Base-by-base conservation (phyloP, 2,329 filamentous ascomycete genomes). In the Nannizziopsis arthrosporioides region DNA sequence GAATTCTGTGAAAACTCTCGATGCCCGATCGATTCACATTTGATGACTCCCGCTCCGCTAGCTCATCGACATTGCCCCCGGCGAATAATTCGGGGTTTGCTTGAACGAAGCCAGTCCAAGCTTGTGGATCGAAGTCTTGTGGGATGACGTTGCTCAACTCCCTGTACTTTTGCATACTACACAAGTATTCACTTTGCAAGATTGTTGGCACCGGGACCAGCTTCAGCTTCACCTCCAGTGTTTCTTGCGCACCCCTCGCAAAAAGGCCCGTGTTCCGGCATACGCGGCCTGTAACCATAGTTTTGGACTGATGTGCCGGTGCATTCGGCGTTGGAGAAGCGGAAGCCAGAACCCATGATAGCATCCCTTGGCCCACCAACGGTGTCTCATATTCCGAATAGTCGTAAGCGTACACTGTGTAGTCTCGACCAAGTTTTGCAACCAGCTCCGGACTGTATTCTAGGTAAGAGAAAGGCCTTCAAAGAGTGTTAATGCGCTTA, bases 391-490 rank as follows among this genome's bases (percentile, higher is more conserved):
- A 85, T 68, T 98, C 92, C 10, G 92, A 95, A 65, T 90, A 96
- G 66, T 98, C 92, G 70, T 87, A 86, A 27, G 90, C 88, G 67
- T 98, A 98, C 49, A 98, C 81, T n/a, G 88, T 92, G 68, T 92
- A 98, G 68, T 98, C 89, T 65, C 78, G 69, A 68, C 83, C 74
- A 51, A 82, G 63, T 72, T 83, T 73, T 61, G 79, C 78, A 41
- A 88, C 72, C 40, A 98, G 76, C 68, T 98, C 92, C 34, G 92
- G 92, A 62, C 92, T 96, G 50, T 10, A 40, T 39, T 49, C 34
- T 51, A 48, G 11, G 5, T 11, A 7, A 50, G 34, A 38, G 37
- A 40, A 35, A 51, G 43, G 43, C 44, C 22, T 30, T 44, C 41
- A 42, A 42, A 47, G 42, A 46, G 3, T 17, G 7, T 19, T 36